These are phyloP conservation scores for Termitomyces sp. DNA, from an alignment of 768 basidiomycete species.

Conservation along the genomic window DNA sequence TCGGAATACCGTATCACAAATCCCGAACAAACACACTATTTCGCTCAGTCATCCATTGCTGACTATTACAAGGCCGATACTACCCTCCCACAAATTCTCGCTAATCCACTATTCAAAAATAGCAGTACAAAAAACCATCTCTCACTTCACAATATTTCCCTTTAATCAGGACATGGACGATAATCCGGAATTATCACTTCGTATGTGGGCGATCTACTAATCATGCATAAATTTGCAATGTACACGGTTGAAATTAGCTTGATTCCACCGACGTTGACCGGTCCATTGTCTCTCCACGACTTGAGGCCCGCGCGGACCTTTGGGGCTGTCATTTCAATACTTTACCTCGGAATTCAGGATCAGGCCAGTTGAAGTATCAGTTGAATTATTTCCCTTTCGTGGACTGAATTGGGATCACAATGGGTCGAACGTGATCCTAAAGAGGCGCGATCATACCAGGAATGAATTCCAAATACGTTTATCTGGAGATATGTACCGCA, in stretches of 20 bases:
- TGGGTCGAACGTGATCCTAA: background rate
- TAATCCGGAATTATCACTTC: conserved; percentile 2
- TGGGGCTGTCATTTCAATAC: background rate
- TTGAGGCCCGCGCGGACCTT: conserved; percentile 5
- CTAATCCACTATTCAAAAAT: background rate
- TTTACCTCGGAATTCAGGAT: conserved; percentile 13
- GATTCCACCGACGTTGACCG: background rate
- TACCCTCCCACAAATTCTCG: background rate
- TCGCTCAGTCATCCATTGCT: conserved; percentile 11
- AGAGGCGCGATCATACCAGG: background rate
- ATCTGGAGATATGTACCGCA: background rate
- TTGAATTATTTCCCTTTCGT: background rate
- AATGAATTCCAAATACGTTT: background rate
- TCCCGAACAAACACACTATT: background rate
- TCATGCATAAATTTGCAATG: conserved; percentile 3
- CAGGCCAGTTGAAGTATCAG: background rate
- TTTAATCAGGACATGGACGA: conserved; percentile 3
- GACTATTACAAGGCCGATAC: background rate
- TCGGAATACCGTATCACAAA: conserved; percentile 2
- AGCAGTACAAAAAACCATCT: conserved; percentile 3
- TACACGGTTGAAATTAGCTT: conserved; percentile 2
- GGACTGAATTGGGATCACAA: background rate
- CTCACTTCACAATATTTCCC: conserved; percentile 2
- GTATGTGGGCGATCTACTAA: background rate
- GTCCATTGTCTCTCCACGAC: background rate